These are phyloP conservation scores for Salix suchowensis DNA, from an alignment of 345 rosid genomes.

Conservation along the genomic window DNA sequence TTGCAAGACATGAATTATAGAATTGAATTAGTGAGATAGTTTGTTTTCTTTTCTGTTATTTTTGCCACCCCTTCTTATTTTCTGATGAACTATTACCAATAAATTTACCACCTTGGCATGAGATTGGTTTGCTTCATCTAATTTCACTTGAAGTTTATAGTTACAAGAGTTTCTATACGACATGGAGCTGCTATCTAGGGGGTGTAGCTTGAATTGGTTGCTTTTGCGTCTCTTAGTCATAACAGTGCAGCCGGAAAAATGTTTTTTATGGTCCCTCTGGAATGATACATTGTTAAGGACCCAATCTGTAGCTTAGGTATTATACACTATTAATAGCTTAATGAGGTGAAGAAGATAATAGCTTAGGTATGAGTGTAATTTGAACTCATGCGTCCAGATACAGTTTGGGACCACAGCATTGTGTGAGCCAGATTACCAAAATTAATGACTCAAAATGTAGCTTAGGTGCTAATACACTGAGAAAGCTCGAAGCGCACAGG, in stretches of 20 bases:
- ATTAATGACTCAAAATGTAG: background rate
- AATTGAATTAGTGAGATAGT: background rate
- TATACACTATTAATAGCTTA: background rate
- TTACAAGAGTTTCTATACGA: background rate
- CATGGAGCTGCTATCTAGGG: background rate
- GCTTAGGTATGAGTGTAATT: background rate
- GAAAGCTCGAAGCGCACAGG: background rate
- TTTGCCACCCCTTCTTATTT: background rate
- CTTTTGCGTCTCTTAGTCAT: background rate
- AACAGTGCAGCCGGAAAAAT: background rate
- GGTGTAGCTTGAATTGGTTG: background rate
- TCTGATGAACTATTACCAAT: background rate
- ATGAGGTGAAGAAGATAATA: background rate
- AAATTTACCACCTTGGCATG: background rate
- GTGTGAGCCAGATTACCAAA: background rate
- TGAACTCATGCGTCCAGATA: background rate
- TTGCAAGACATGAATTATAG: background rate
- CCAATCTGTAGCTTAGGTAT: background rate
- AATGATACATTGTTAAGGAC: too few species aligned
- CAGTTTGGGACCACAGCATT: background rate
- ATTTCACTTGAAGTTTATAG: background rate
- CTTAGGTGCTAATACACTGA: background rate
- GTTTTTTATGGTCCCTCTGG: too few species aligned
- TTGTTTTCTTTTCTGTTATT: background rate
- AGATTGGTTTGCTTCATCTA: background rate